Base-by-base conservation (phyloP, 2,329 filamentous ascomycete species). In the Penicillium sp. region DNA sequence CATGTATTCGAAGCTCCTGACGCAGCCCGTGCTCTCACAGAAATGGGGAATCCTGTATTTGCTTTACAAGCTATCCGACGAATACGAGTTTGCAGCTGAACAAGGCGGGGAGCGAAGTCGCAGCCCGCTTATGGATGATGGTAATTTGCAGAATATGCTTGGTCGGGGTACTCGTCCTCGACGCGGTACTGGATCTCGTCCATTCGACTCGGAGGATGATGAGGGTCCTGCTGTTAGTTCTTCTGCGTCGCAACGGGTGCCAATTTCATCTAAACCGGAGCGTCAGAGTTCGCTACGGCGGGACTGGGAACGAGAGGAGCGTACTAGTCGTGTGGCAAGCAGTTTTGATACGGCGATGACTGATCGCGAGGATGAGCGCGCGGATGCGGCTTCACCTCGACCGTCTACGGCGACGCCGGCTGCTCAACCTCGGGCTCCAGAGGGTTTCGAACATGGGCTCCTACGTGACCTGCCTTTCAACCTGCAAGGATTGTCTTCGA, bases 31-130 rank as follows among this genome's bases (percentile, higher is more conserved):
- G 6, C 82, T 99, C 45, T 90, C 90, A 68, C 90, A 96, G 75
- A 99, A 99, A 83, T 98, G 93, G 92, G 91, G 90, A 3, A 97
- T 99, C 63, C 82, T 99, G 21, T 96, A 96, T 72, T 86, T 99
- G 43, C 84, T 99, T 43, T 90, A 95, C 72, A 87, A 91, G 67
- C 84, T 97, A 48, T 87, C 90, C 84, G 48, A 72, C n/a, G 63
- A 61, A n/a, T 52, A 61, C 9, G 65, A 68, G 29, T 63, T 59
- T 41, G 33, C 53, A 21, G 29, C 29, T 26, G 68, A 70, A 16
- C 68, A 66, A 4, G 69, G 63, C 45, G 69, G 63, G 41, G 69
- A 61, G 35, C 55, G 68, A 13, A 69, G 68, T 53, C 66, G 75
- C 29, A 77, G 74, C 56, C 75, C 75, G n/a, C 61, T 72, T 50